Conservation (phyloP, 1,284 basidiomycete genomes). For the Ustilago sp. region DNA sequence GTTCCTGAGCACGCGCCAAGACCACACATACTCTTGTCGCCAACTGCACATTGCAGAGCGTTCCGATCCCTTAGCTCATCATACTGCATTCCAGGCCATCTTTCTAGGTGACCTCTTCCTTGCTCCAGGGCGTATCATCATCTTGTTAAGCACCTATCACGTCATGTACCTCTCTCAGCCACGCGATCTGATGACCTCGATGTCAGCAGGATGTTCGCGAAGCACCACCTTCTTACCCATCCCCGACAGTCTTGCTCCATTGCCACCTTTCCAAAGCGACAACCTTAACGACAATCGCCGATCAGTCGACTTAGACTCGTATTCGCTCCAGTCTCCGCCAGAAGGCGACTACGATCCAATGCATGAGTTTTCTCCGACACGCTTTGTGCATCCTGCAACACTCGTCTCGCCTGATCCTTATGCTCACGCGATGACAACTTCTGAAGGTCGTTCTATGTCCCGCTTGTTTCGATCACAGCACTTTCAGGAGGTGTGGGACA, state of each 20-base stretch:
- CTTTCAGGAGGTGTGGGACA: slow-evolving; percentile 33
- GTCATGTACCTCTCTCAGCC: slow-evolving; percentile 35
- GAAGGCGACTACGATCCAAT: not conserved
- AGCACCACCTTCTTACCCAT: slow-evolving; percentile 4
- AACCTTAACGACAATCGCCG: not conserved
- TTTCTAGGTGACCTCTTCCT: not conserved
- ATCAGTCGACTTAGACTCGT: not conserved
- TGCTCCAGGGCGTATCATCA: not conserved
- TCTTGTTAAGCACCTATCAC: not conserved
- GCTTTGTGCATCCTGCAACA: not conserved
- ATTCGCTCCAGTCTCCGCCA: not conserved
- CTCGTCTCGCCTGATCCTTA: not conserved
- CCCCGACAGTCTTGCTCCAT: not conserved
- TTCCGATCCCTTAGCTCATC: not conserved
- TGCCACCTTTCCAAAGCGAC: not conserved
- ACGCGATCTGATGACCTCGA: slow-evolving; percentile 22
- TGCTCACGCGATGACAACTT: not conserved
- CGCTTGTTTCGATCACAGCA: slow-evolving; percentile 33
- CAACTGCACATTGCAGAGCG: not conserved
- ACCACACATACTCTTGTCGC: not conserved
- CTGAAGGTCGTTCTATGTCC: slow-evolving; percentile 13
- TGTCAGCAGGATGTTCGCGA: slow-evolving; percentile 28
- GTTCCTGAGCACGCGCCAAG: slow-evolving; percentile 1
- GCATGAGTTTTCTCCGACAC: not conserved
- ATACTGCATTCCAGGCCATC: not conserved